Evolutionary conservation across 176 grass and related monocot genomes (phyloP).

Genomic region (Olyra latifolia): DNA sequence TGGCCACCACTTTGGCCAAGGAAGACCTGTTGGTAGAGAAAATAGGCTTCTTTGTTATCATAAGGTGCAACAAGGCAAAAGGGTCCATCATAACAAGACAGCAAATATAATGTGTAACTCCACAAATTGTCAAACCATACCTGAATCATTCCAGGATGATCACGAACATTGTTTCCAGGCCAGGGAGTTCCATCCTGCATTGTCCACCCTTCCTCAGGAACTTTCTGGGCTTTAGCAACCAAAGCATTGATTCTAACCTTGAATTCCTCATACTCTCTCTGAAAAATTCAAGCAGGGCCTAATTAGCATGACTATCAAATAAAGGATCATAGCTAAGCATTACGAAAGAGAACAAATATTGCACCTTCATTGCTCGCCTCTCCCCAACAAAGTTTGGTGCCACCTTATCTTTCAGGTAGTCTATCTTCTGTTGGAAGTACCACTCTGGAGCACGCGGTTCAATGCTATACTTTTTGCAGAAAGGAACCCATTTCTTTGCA

Average conservation of each 20-base stretch:
- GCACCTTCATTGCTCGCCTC: conserved; percentile 92
- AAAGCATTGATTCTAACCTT: conserved; percentile 91
- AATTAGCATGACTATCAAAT: conserved; percentile 25
- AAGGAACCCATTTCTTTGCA: conserved; percentile 96
- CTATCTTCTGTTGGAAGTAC: conserved; percentile 94
- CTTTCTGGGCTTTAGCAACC: conserved; percentile 91
- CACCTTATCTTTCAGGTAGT: conserved; percentile 92
- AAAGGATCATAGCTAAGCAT: conserved; percentile 18
- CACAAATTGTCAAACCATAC: conserved; percentile 31
- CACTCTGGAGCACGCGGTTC: conserved; percentile 89
- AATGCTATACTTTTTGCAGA: conserved; percentile 77
- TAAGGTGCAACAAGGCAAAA: background rate
- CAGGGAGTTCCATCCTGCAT: conserved; percentile 96
- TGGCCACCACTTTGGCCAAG: conserved; percentile 92
- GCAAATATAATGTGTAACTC: background rate
- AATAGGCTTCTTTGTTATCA: conserved; percentile 16
- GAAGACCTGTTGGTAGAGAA: conserved; percentile 63
- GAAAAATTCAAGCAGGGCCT: background rate
- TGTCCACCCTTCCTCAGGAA: conserved; percentile 96
- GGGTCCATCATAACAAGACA: background rate
- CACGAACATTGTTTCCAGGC: conserved; percentile 93
- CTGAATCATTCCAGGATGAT: conserved; percentile 98
- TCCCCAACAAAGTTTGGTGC: conserved; percentile 79
- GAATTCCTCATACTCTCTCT: conserved; percentile 96
- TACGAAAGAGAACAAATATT: conserved; percentile 1